Percentiles rank a stretch among this genome's conserved stretches.
These are phyloP conservation scores for Cucumis sativus DNA, from an alignment of 306 rosid species.

Conservation along the genomic window Cucumber_9930_V3 NC_026660.2:15082501-15083000, in stretches of 20 bases:
- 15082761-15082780: neutral
- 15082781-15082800: neutral
- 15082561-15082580: neutral
- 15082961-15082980: too few species aligned
- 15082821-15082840: neutral
- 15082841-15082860: neutral
- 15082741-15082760: neutral
- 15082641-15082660: neutral
- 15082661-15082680: neutral
- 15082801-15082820: neutral
- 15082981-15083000: too few species aligned
- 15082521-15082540: neutral
- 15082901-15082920: too few species aligned
- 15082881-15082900: too few species aligned
- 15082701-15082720: neutral
- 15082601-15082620: neutral
- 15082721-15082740: neutral
- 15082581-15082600: neutral
- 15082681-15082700: neutral
- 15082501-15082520: neutral
- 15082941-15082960: too few species aligned
- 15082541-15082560: neutral
- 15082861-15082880: too few species aligned
- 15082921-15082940: too few species aligned
- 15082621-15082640: neutral